Conservation (phyloP, 768 basidiomycete species). For the Botryobasidium botryosum region DNA sequence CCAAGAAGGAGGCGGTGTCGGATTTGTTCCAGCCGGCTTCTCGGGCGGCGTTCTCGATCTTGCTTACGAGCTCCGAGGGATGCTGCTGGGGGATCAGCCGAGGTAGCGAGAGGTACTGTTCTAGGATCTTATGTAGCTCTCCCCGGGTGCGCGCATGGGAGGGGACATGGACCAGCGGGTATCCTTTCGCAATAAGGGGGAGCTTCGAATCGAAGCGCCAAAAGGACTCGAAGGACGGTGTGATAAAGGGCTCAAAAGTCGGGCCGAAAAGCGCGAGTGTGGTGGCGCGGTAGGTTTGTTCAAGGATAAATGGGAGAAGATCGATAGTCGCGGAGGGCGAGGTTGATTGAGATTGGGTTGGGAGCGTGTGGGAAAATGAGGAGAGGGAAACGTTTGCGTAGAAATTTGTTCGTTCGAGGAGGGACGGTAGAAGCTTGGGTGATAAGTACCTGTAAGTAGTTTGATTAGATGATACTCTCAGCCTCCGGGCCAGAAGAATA, state of each 20-base stretch:
- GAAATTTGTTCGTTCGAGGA: neutral
- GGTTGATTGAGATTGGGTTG: neutral
- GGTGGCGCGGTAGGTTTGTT: conserved; percentile 4
- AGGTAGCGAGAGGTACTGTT: too few species aligned
- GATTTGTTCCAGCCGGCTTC: conserved; percentile 1
- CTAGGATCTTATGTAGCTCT: too few species aligned
- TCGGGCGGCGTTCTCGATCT: too few species aligned
- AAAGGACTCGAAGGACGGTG: conserved; percentile 2
- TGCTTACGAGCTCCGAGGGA: too few species aligned
- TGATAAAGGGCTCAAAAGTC: conserved; percentile 3
- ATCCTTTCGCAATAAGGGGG: conserved; percentile 3
- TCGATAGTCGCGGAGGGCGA: neutral
- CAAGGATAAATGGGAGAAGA: neutral
- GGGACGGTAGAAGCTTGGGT: neutral
- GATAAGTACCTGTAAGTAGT: neutral
- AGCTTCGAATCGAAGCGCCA: conserved; percentile 4
- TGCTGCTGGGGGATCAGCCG: too few species aligned
- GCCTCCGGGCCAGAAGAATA: conserved; percentile 4
- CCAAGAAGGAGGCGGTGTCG: conserved; percentile 3
- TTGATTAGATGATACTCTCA: conserved; percentile 2
- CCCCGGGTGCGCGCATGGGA: too few species aligned
- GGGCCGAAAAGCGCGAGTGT: conserved; percentile 3
- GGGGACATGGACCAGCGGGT: too few species aligned
- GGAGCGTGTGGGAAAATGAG: neutral
- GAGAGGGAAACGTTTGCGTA: neutral